Percentiles rank a stretch among this genome's conserved stretches.
phyloP scores from a whole-genome alignment of 306 rosid genomes.

The Fragaria iinumae region DNA sequence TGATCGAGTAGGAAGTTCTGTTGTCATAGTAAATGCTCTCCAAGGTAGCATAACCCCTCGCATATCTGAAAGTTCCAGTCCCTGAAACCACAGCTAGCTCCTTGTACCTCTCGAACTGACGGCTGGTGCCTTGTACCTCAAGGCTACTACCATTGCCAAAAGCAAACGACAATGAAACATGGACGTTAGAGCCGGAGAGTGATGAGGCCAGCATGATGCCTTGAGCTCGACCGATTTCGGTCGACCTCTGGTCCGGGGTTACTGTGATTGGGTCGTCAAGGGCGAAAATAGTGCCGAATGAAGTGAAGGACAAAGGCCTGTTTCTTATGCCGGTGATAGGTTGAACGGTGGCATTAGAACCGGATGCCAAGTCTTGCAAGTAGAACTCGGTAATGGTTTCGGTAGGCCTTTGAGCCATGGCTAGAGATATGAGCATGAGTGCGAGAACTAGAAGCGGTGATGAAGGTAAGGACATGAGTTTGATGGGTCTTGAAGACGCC shows the following conservation, averaged over 20 bases:
- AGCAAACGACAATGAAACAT: conserved; percentile 1
- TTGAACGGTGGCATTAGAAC: conserved; percentile 12
- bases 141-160: conserved; percentile 19
- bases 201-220: conserved; percentile 13
- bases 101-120: conserved; percentile 31
- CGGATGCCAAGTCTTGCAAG: conserved; percentile 23
- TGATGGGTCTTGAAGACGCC: conserved; percentile 15
- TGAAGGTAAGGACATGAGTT: conserved; percentile 6
- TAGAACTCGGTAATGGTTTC: conserved; percentile 16
- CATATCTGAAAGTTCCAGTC: conserved; percentile 47
- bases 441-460: background rate
- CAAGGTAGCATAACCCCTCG: conserved; percentile 33
- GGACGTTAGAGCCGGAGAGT: conserved; percentile 9
- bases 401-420: conserved; percentile 4
- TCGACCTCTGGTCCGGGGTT: background rate
- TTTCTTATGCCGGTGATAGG: conserved; percentile 13
- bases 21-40: conserved; percentile 31
- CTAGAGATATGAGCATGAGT: conserved; percentile 3
- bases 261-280: conserved; percentile 16
- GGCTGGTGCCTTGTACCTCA: conserved; percentile 27
- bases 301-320: conserved; percentile 8
- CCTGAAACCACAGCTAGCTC: conserved; percentile 47
- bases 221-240: conserved; percentile 18
- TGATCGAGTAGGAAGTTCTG: background rate
- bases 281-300: conserved; percentile 18